Evolutionary conservation across 2,329 filamentous ascomycete species (phyloP), one percentile per base, ranked within the genome.

Genomic region (Chlorencoelia australis): DNA sequence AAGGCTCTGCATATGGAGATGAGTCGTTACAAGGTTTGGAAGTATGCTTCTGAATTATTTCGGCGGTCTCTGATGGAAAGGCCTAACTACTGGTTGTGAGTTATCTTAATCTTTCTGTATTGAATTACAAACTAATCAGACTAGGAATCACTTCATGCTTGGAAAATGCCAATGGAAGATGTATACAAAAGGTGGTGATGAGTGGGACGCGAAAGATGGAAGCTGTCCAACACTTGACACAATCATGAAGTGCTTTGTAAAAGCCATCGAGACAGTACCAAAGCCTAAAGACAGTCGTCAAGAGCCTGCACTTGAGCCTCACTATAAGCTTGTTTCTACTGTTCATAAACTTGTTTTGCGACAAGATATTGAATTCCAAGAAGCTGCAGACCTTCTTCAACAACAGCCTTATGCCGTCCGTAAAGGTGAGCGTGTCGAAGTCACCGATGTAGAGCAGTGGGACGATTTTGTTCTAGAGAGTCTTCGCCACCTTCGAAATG

Each of bases 121-220:
- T 22, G 17, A 5, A 24, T 14, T 17, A 19, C 9, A 33, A 38
- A 18, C 49, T 62, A 40, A 60, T 35, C 22, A 11, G 32, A n/a
- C 11, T 45, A 71, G 67, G 57, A 72, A 72, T 40, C 70, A 79
- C 48, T 84, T 78, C 49, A 79, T 79, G 67, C 68, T 79, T 7
- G 75, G 73, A 15, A 85, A 85, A 60, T 81, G 77, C 50, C 61
- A 77, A 3, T 83, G 79, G 74, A 85, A 84, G 55, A 79, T 83
- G 69, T 76, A 70, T 47, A 63, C 59, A 28, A 64, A 62, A 24
- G 63, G 66, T 30, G 61, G 63, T 15, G 43, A 58, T 50, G 46
- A 61, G 53, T 38, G 56, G 59, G 38, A 59, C 50, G 51, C 49
- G 9, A 49, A 61, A 40, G 52, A 56, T 43, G 22, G 48, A 62